These are phyloP conservation scores for Lophiotrema nucula DNA, from an alignment of 495 filamentous ascomycete species.

Conservation along the genomic window DNA sequence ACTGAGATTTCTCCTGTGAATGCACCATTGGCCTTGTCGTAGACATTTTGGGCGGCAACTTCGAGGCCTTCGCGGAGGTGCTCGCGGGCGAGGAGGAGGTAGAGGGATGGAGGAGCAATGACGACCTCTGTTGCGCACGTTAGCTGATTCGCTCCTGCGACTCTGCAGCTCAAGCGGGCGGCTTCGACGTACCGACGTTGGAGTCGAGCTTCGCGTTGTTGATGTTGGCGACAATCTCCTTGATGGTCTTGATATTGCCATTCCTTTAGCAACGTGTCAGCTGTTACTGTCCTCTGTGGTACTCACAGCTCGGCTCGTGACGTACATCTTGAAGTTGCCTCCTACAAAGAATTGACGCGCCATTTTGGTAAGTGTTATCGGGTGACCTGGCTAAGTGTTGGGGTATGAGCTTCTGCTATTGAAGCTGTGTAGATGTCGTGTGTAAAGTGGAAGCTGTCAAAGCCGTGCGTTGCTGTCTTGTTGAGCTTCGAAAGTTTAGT, in stretches of 20 bases:
- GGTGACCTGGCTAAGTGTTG: neutral
- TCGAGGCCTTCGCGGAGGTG: slow-evolving; percentile 67
- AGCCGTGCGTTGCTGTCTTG: slow-evolving; percentile 12
- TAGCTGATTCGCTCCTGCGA: too few species aligned
- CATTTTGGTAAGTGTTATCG: slow-evolving; percentile 50
- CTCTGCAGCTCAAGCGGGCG: neutral
- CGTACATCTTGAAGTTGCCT: slow-evolving; percentile 98
- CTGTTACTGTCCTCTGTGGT: neutral
- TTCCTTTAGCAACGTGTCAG: slow-evolving; percentile 61
- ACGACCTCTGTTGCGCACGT: slow-evolving; percentile 72
- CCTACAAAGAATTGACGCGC: slow-evolving; percentile 98
- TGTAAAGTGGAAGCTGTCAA: neutral
- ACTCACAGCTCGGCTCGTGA: slow-evolving; percentile 19
- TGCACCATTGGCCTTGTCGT: slow-evolving; percentile 92
- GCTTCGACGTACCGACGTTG: slow-evolving; percentile 56
- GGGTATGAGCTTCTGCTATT: neutral
- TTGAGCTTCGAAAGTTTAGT: slow-evolving; percentile 10
- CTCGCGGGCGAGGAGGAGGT: slow-evolving; percentile 81
- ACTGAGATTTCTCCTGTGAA: slow-evolving; percentile 96
- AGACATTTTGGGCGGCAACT: slow-evolving; percentile 93
- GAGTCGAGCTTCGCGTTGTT: slow-evolving; percentile 73
- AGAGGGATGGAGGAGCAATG: slow-evolving; percentile 85
- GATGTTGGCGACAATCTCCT: slow-evolving; percentile 80
- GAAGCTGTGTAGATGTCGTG: neutral
- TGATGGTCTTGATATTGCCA: slow-evolving; percentile 82